A percentile compares a stretch with the other conserved stretches of the same genome.
Evolutionary conservation across 2,329 filamentous ascomycete species (phyloP).

Genomic region (Colletotrichum sojae): DNA sequence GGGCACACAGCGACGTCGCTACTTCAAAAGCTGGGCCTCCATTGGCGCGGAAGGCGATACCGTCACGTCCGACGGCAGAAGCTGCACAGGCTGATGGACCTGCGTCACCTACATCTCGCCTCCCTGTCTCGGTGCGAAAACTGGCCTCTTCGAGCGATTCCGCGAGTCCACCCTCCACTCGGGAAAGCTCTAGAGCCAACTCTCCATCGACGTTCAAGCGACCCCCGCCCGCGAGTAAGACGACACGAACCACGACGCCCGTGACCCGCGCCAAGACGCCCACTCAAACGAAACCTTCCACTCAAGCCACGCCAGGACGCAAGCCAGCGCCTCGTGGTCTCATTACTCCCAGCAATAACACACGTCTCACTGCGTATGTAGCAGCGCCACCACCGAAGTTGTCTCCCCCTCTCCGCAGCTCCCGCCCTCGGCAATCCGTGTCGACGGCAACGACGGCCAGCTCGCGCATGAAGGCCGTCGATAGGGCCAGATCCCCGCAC

Average conservation of each 20-base stretch:
- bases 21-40: constrained; percentile 51
- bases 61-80: constrained; percentile 43
- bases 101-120: constrained; percentile 54
- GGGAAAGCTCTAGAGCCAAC: constrained; percentile 63
- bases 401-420: constrained; percentile 85
- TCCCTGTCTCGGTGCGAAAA: constrained; percentile 63
- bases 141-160: constrained; percentile 44
- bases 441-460: constrained; percentile 81
- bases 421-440: constrained; percentile 83
- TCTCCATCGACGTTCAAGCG: constrained; percentile 66
- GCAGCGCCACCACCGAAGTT: constrained; percentile 78
- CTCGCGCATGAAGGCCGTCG: constrained; percentile 75
- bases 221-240: constrained; percentile 57
- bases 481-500: constrained; percentile 66
- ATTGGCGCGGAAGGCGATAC: constrained; percentile 51
- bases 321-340: constrained; percentile 58
- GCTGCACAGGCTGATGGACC: constrained; percentile 44
- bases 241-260: constrained; percentile 55
- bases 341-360: constrained; percentile 66
- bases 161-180: constrained; percentile 55
- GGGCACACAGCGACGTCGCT: constrained; percentile 74
- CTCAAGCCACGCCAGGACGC: constrained; percentile 51
- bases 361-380: constrained; percentile 81
- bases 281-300: constrained; percentile 61
- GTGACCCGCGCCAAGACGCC: constrained; percentile 61